Evolutionary conservation across 2,329 filamentous ascomycete genomes (phyloP), one percentile per base, ranked within the genome.

Genomic region (Zymoseptoria pseudotritici): DNA sequence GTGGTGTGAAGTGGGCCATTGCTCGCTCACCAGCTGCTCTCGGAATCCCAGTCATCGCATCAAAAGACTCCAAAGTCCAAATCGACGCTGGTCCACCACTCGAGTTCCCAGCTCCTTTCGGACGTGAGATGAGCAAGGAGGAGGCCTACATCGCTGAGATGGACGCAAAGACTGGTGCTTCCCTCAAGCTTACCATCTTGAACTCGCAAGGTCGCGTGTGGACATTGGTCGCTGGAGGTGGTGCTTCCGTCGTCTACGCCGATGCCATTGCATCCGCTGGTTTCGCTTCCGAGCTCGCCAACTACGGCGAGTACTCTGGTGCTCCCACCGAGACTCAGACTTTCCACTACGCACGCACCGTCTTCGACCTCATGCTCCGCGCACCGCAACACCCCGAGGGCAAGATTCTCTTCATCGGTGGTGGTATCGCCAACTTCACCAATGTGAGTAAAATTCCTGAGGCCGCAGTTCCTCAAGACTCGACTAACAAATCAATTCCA

Each of bases 401-500:
- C 82, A 99, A 97, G 86, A 91, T 99, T 57, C 88, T 99, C 67
- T 99, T 99, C 85, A 97, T 99, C 69, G 94, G 94, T 78, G 94
- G 94, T 82, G 94, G 94, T 85, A 99, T 99, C 84, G 94, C 94
- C 84, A 99, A 99, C 88, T 99, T 99, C 83, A 99, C 94, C 83
- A 99, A 97, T 81, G 94, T 80, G 72, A 46, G 36, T 46, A 46
- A 11, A n/a, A 72, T 75, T 72, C 36, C 51, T 20, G 50, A 57
- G 57, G 29, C 56, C 26, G 19, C 10, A 19, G 53, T 2, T 36
- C 21, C 20, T 50, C 21, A 24, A 9, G 3, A 50, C 9, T 19
- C 20, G 9, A 58, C 61, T 69, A 50, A 67, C 65, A 57, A n/a
- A 46, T 60, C 17, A 17, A 21, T 29, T 29, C 6, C 61, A 79